Conservation (phyloP, 2,329 filamentous ascomycete genomes). For the Epichloe gansuensis region DNA sequence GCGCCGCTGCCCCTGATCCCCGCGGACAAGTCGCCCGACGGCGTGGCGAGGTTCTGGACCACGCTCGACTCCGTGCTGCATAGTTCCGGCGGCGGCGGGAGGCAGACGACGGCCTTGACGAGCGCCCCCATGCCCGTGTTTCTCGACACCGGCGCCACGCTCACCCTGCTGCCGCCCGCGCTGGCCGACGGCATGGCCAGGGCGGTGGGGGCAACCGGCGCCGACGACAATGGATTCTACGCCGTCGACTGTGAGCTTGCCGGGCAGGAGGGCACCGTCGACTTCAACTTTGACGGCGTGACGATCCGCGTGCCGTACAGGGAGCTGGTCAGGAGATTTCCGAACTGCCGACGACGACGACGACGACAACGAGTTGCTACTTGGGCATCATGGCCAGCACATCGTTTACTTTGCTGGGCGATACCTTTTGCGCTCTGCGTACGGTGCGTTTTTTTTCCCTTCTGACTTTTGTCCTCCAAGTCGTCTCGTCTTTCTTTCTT, state of each 20-base stretch:
- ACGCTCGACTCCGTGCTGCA: conserved; percentile 32
- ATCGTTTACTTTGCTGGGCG: conserved; percentile 38
- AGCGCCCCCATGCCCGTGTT: conserved; percentile 42
- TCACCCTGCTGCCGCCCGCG: conserved; percentile 51
- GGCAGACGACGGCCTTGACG: conserved; percentile 16
- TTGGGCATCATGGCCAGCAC: conserved; percentile 36
- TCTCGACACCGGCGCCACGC: conserved; percentile 58
- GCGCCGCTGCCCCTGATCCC: conserved; percentile 50
- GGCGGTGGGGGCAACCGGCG: conserved; percentile 32
- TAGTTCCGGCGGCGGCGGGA: conserved; percentile 24
- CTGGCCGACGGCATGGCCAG: conserved; percentile 38
- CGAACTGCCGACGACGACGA: conserved; percentile 9
- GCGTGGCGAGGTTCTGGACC: conserved; percentile 40
- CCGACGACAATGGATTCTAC: conserved; percentile 32
- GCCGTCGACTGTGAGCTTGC: conserved; percentile 32
- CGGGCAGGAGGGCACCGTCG: conserved; percentile 27
- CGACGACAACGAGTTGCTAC: conserved; percentile 24
- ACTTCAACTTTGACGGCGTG: conserved; percentile 37
- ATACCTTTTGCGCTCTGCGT: conserved; percentile 42
- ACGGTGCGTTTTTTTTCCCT: conserved; percentile 22
- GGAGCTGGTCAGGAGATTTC: conserved; percentile 29
- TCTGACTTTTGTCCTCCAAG: not conserved
- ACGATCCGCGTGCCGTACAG: conserved; percentile 37
- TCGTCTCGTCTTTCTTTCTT: too few relatives aligned
- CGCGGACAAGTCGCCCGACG: conserved; percentile 40